Evolutionary conservation across 2,329 filamentous ascomycete genomes (phyloP).

Genomic region (Botrytis galanthina): DNA sequence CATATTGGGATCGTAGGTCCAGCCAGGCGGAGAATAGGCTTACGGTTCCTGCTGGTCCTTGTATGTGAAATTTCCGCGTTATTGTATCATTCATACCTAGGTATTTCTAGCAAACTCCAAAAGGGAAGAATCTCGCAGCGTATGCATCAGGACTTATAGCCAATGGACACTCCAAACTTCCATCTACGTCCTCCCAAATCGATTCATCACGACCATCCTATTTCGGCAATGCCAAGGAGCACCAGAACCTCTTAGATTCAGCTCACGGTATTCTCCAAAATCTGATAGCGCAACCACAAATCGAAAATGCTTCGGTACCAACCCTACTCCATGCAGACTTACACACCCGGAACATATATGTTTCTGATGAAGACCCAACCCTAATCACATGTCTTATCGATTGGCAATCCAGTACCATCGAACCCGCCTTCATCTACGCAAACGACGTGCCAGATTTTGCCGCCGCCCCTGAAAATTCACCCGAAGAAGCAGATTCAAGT

Average conservation of each 20-base stretch:
- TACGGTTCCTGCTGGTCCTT: constrained; percentile 21
- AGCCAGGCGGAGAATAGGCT: constrained; percentile 15
- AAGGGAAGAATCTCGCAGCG: neutral
- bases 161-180: constrained; percentile 24
- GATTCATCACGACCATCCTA: constrained; percentile 18
- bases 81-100: no score
- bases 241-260: constrained; percentile 35
- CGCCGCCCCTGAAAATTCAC: neutral
- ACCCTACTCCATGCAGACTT: constrained; percentile 43
- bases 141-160: neutral
- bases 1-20: constrained; percentile 14
- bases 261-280: constrained; percentile 34
- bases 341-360: constrained; percentile 45
- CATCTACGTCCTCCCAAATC: constrained; percentile 7
- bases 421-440: constrained; percentile 31
- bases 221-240: constrained; percentile 23
- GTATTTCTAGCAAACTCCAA: neutral
- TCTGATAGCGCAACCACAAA: constrained; percentile 34
- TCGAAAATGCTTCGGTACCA: constrained; percentile 25
- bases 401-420: constrained; percentile 44
- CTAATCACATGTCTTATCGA: constrained; percentile 43
- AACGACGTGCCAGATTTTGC: neutral
- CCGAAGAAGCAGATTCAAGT: neutral
- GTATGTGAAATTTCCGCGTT: constrained; percentile 10
- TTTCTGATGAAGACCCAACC: constrained; percentile 42